Evolutionary conservation across 2,329 filamentous ascomycete genomes (phyloP), one percentile per base, ranked within the genome.

Genomic region (Colletotrichum paranaense): DNA sequence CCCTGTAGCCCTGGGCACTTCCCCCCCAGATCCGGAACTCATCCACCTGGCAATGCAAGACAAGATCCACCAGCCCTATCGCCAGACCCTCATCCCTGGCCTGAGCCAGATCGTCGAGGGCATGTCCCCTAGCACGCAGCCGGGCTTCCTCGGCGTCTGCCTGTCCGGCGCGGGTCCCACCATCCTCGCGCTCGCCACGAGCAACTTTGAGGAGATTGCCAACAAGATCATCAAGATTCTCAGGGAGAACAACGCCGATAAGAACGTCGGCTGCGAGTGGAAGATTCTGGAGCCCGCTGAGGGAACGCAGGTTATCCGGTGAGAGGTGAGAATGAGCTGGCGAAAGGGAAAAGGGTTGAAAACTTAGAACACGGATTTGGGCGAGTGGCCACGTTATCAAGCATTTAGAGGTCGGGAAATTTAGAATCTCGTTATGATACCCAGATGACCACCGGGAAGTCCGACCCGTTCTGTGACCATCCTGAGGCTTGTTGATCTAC

Each of bases 11-110:
- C 89, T 99, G 58, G 95, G 95, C 76, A 92, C 95, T 81, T 96
- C 94, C 8, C 96, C 97, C 11, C 96, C 95, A 1, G 93, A 98
- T 80, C 93, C 97, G 26, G 93, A 97, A 78, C 93, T 97, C 83
- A 99, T 99, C 82, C 97, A 97, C 86, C 92, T 97, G 60, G 96
- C 95, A 59, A 99, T 99, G 97, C 97, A 98, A 85, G 97, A 99
- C 86, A 97, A 95, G 84, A 91, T 99, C 74, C 97, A 99, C 85
- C 97, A 99, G 84, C 97, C 95, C 56, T 98, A 99, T 86, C 93
- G 97, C 67, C 93, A 97, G 84, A 93, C 90, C 2, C 90, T 99
- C 75, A 97, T 99, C 77, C 97, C 97, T 1, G 97, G 96, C 0
- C 88, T 99, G 70, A 93, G 94, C 19, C 93, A 98, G 81, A 96